phyloP scores from a whole-genome alignment of 441 rosid species.

The Pelargonium myrrhifolium region DNA sequence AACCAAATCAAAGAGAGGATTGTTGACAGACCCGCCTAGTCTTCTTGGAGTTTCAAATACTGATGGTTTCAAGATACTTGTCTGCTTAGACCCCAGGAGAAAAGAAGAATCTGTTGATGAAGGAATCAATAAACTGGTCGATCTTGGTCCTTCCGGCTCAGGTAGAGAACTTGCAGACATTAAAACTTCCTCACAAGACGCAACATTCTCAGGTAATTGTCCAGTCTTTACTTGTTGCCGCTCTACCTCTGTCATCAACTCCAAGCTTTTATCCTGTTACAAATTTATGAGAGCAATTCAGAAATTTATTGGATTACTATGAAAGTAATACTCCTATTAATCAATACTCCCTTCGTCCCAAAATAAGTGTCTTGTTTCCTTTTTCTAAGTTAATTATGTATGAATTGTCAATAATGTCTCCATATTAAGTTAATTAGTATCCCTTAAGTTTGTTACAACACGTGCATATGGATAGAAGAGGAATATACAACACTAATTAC shows the following conservation, averaged over 20 bases:
- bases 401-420: too few species aligned
- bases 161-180: constrained; percentile 29
- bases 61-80: constrained; percentile 25
- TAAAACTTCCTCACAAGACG: constrained; percentile 37
- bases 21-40: constrained; percentile 23
- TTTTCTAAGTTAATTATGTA: too few species aligned
- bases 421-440: too few species aligned
- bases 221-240: constrained; percentile 60
- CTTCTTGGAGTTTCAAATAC: constrained; percentile 37
- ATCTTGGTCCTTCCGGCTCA: constrained; percentile 26
- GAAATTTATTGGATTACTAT: background rate
- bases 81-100: constrained; percentile 23
- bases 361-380: too few species aligned
- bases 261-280: constrained; percentile 61
- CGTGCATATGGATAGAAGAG: too few species aligned
- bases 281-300: constrained; percentile 11
- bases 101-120: constrained; percentile 31
- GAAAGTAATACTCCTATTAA: too few species aligned
- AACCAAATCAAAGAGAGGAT: constrained; percentile 23
- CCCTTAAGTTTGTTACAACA: too few species aligned
- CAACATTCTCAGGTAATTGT: constrained; percentile 29
- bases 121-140: constrained; percentile 32
- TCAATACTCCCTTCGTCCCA: too few species aligned
- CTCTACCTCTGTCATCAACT: constrained; percentile 58
- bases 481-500: too few species aligned